Evolutionary conservation across 2,329 filamentous ascomycete genomes (phyloP).

Genomic region (Colletotrichum truncatum): DNA sequence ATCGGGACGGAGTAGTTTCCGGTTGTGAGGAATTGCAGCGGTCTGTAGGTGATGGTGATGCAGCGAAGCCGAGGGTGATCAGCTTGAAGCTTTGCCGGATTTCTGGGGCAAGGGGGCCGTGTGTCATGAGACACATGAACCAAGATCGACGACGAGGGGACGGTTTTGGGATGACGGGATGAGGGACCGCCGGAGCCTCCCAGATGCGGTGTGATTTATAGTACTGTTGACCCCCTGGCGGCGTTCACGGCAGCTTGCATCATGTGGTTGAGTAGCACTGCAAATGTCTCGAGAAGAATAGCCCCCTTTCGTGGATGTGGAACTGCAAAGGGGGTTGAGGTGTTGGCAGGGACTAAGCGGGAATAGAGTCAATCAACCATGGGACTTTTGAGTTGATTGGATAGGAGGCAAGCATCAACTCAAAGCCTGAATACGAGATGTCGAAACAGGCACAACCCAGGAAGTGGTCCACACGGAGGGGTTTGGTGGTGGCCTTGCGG

Average conservation of each 20-base stretch:
- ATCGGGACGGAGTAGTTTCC: too few species aligned
- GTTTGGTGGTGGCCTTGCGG: too few species aligned
- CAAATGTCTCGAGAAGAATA: not conserved
- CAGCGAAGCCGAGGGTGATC: not conserved
- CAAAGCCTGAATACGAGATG: not conserved
- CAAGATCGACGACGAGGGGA: slow-evolving; percentile 25
- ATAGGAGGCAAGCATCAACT: not conserved
- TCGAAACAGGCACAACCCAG: slow-evolving; percentile 1
- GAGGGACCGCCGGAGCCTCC: too few species aligned
- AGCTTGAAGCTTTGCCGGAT: not conserved
- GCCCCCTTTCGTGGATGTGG: too few species aligned
- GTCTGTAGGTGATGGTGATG: not conserved
- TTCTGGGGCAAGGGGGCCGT: not conserved
- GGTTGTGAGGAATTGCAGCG: not conserved
- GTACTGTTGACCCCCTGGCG: too few species aligned
- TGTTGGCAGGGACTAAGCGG: not conserved
- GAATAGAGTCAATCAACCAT: too few species aligned
- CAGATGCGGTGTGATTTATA: too few species aligned
- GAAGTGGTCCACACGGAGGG: not conserved
- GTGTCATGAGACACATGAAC: slow-evolving; percentile 8
- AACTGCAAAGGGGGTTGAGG: not conserved
- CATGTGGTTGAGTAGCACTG: not conserved
- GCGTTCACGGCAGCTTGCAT: not conserved
- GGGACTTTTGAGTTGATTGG: not conserved
- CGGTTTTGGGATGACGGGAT: slow-evolving; percentile 13